Evolutionary conservation across 805 yeast genomes (phyloP).

Genomic region (Metschnikowia sp.): DNA sequence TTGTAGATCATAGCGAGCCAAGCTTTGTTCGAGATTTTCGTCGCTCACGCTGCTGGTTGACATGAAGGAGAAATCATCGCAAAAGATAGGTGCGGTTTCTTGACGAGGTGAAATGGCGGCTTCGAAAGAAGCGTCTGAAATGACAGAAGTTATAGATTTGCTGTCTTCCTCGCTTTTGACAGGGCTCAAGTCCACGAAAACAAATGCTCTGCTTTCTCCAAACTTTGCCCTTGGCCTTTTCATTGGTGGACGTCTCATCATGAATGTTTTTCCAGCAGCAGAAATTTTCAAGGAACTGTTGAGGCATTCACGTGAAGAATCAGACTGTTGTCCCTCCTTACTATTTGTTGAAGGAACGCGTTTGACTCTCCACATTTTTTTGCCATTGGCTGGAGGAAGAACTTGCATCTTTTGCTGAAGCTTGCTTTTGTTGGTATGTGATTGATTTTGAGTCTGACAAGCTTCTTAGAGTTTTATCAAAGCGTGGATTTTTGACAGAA

Average conservation of each 20-base stretch:
- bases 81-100: constrained; percentile 9
- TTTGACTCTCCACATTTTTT: constrained; percentile 44
- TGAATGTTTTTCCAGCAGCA: constrained; percentile 35
- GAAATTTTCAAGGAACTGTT: constrained; percentile 41
- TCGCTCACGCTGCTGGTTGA: constrained; percentile 2
- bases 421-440: too few relatives aligned
- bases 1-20: constrained; percentile 6
- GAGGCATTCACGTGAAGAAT: constrained; percentile 36
- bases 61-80: constrained; percentile 3
- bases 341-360: constrained; percentile 20
- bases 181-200: constrained; percentile 45
- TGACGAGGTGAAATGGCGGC: constrained; percentile 11
- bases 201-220: constrained; percentile 44
- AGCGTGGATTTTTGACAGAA: too few relatives aligned
- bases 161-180: constrained; percentile 27
- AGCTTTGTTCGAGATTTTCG: constrained; percentile 2
- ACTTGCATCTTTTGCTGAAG: constrained; percentile 14
- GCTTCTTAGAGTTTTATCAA: too few relatives aligned
- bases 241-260: constrained; percentile 37
- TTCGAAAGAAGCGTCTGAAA: constrained; percentile 17
- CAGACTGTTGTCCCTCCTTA: constrained; percentile 13
- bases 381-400: constrained; percentile 44
- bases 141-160: constrained; percentile 20
- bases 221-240: constrained; percentile 44
- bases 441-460: too few relatives aligned